These are phyloP conservation scores for Colletotrichum endophyticum DNA, from an alignment of 2,329 filamentous ascomycete genomes.

Conservation along the genomic window DNA sequence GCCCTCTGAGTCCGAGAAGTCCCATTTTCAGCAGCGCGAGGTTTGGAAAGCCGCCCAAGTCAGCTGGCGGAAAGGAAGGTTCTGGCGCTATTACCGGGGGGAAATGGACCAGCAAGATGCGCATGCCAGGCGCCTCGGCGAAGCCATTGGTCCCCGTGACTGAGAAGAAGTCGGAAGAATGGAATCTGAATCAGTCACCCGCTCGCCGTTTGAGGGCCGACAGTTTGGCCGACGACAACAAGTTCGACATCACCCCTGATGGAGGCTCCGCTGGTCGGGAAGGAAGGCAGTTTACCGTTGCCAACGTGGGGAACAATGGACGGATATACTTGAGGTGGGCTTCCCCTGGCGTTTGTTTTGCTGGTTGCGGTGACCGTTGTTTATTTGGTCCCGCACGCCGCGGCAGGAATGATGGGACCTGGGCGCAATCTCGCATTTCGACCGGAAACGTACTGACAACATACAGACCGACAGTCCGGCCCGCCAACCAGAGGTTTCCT, in stretches of 20 bases:
- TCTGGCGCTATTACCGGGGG: slow-evolving; percentile 14
- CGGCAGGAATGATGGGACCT: slow-evolving; percentile 12
- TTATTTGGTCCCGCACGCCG: not conserved
- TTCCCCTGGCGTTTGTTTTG: not conserved
- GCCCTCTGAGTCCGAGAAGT: slow-evolving; percentile 10
- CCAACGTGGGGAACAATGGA: slow-evolving; percentile 83
- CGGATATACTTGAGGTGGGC: slow-evolving; percentile 81
- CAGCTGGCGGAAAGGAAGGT: slow-evolving; percentile 25
- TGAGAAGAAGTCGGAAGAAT: slow-evolving; percentile 50
- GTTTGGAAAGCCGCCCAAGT: slow-evolving; percentile 23
- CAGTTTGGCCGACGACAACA: slow-evolving; percentile 52
- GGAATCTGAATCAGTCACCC: slow-evolving; percentile 34
- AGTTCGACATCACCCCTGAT: slow-evolving; percentile 64
- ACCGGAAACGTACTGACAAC: slow-evolving; percentile 23
- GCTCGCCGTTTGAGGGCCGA: slow-evolving; percentile 51
- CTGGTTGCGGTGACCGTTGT: slow-evolving; percentile 3
- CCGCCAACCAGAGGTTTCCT: slow-evolving; percentile 64
- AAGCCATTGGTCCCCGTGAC: slow-evolving; percentile 50
- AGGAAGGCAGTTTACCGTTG: slow-evolving; percentile 77
- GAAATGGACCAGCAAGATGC: slow-evolving; percentile 29
- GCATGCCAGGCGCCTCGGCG: slow-evolving; percentile 26
- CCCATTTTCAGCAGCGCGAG: slow-evolving; percentile 12
- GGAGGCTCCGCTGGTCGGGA: slow-evolving; percentile 65
- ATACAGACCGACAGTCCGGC: slow-evolving; percentile 64
- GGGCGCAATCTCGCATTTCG: slow-evolving; percentile 2